Conservation (phyloP, 768 basidiomycete genomes). For the Russula sp. region DNA sequence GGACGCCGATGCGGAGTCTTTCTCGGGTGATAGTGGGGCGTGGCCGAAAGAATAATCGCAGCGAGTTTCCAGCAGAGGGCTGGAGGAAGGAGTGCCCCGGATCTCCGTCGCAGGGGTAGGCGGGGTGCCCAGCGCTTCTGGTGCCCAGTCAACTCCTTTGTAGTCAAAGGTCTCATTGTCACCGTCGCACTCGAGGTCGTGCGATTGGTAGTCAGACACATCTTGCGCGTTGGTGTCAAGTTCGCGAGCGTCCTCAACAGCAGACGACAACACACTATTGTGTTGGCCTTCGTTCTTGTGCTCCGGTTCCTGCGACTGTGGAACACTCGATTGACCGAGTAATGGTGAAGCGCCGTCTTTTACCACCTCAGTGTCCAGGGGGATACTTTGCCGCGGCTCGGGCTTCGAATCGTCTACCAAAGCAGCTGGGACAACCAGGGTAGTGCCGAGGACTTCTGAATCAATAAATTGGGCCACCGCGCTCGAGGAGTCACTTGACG, state of each 20-base stretch:
- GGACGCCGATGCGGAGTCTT: not conserved
- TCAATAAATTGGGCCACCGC: not conserved
- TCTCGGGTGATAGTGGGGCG: not conserved
- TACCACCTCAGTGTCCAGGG: not conserved
- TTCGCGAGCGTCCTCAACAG: not conserved
- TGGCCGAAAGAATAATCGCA: not conserved
- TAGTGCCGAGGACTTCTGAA: not conserved
- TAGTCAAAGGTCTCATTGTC: conserved; percentile 11
- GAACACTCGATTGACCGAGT: not conserved
- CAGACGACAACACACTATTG: not conserved
- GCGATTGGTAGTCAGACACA: not conserved
- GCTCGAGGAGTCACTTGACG: not conserved
- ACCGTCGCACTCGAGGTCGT: not conserved
- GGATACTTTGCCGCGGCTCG: not conserved
- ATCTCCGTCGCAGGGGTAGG: not conserved
- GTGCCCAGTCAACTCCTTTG: conserved; percentile 5
- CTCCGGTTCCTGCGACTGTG: not conserved
- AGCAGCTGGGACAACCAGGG: not conserved
- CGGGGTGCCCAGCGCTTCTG: not conserved
- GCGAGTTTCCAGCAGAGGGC: not conserved
- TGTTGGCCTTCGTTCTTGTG: not conserved
- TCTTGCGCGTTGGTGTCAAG: not conserved
- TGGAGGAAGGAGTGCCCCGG: no score
- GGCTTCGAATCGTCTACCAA: not conserved
- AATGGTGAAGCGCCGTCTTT: not conserved